Evolutionary conservation across 2,329 filamentous ascomycete genomes (phyloP).

Genomic region (Tolypocladium inflatum): DNA sequence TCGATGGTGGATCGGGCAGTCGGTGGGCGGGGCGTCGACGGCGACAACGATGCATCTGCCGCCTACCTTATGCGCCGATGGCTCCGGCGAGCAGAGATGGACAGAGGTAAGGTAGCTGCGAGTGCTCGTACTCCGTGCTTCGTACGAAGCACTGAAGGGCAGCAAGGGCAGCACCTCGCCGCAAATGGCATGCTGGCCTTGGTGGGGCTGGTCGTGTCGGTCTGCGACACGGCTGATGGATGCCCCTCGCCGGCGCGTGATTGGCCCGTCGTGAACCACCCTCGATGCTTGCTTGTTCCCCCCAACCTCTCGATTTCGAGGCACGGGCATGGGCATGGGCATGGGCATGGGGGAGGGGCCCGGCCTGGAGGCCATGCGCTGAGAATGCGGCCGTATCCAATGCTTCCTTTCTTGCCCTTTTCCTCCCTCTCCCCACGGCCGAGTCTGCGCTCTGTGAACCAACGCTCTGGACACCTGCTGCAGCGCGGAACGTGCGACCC

Average conservation of each 20-base stretch:
- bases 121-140: no score
- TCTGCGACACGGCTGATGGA: constrained; percentile 3
- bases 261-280: constrained; percentile 1
- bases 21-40: neutral
- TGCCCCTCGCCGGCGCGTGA: constrained; percentile 1
- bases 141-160: no score
- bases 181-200: no score
- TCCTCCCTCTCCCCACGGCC: neutral
- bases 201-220: neutral
- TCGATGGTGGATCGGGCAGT: no score
- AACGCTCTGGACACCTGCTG: neutral
- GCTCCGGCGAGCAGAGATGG: neutral
- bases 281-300: neutral
- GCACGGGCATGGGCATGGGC: neutral
- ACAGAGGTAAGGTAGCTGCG: no score
- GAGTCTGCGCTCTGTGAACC: neutral
- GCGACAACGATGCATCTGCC: neutral
- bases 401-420: neutral
- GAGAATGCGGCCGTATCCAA: neutral
- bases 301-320: constrained; percentile 9
- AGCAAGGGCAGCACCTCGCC: no score
- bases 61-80: neutral
- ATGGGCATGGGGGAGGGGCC: neutral
- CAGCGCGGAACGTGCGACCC: neutral
- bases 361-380: neutral